These are phyloP conservation scores for Paecilomyces sp. DNA, from an alignment of 2,329 filamentous ascomycete genomes.

Conservation along the genomic window DNA sequence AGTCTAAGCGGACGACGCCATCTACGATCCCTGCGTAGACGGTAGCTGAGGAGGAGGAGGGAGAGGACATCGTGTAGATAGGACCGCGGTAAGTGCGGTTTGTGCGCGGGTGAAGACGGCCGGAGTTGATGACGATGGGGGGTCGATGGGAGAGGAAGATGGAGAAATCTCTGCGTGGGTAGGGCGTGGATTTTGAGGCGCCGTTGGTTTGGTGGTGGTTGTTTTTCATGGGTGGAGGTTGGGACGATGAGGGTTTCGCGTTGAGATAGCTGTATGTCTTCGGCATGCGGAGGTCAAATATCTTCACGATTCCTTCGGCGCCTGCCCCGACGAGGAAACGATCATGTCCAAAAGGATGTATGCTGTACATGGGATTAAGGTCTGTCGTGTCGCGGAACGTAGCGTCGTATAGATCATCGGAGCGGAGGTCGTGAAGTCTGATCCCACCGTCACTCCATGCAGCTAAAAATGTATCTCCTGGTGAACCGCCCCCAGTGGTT, in stretches of 20 bases:
- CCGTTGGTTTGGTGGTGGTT: not conserved
- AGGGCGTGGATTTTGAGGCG: slow-evolving; percentile 4
- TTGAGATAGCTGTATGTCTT: slow-evolving; percentile 26
- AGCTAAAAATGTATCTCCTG: slow-evolving; percentile 50
- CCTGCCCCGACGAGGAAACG: slow-evolving; percentile 51
- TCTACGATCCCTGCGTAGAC: slow-evolving; percentile 39
- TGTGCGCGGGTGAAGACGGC: slow-evolving; percentile 8
- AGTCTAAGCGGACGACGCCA: slow-evolving; percentile 36
- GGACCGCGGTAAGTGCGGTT: slow-evolving; percentile 33
- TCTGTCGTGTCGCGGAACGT: slow-evolving; percentile 51
- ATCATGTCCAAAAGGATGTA: slow-evolving; percentile 50
- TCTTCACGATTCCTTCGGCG: slow-evolving; percentile 52
- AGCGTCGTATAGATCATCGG: slow-evolving; percentile 39
- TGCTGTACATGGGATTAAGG: slow-evolving; percentile 51
- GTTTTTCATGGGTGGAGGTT: not conserved
- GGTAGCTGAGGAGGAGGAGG: slow-evolving; percentile 37
- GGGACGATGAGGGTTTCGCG: slow-evolving; percentile 7
- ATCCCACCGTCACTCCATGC: slow-evolving; percentile 54
- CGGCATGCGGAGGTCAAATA: slow-evolving; percentile 55
- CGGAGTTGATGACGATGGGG: slow-evolving; percentile 7
- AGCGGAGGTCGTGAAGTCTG: slow-evolving; percentile 55
- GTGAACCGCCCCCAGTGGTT: slow-evolving; percentile 15
- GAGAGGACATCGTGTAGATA: slow-evolving; percentile 38
- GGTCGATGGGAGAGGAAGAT: slow-evolving; percentile 32
- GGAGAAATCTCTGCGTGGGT: slow-evolving; percentile 30